Evolutionary conservation across 306 rosid species (phyloP), one percentile per base, ranked within the genome.

Genomic region (Glycine tomentella): DNA sequence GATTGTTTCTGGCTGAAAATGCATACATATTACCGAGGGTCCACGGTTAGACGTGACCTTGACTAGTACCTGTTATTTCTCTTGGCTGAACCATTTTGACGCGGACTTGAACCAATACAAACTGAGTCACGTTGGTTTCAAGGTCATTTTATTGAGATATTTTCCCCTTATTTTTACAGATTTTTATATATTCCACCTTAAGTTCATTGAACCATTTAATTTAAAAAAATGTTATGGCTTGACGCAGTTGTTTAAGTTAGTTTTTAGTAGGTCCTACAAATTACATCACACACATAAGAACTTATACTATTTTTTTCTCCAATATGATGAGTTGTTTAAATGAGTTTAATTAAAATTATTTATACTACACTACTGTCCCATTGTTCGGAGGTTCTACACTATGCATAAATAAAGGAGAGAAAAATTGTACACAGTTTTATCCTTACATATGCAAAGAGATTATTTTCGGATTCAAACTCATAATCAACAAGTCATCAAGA

Each of bases 1-100:
- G 17, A 68, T 75, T 7, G 58, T 57, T 75, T 75, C 13, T 69
- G 69, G 61, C 40, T 76, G 12, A 15, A 38, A 81, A 81, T 76
- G 46, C 42, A 46, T 49, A 20, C 51, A 42, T 34, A 50, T 68
- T 44, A 67, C 0, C 0, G 2, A 3, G 74, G 75, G 74, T 64
- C 82, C 79, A 52, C 0, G 5, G 31, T 15, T 4, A 50, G 74
- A 40, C 72, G 14, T 76, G 79, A 83, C 63, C 20, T 71, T 77
- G 75, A 77, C 79, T 15, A 50, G 44, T 51, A 70, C 44, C 68
- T 50, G 48, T 53, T 69, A 62, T 42, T 70, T 45, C 16, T 36
- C 4, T 59, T 68, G 72, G 77, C 69, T 33, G 69, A 66, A 55
- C 31, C 31, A 25, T 49, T 31, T 72, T 63, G 84, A 62, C 14